These are phyloP conservation scores for Papiliotrema nemorosa DNA, from an alignment of 1,284 basidiomycete species.

Conservation along the genomic window DNA sequence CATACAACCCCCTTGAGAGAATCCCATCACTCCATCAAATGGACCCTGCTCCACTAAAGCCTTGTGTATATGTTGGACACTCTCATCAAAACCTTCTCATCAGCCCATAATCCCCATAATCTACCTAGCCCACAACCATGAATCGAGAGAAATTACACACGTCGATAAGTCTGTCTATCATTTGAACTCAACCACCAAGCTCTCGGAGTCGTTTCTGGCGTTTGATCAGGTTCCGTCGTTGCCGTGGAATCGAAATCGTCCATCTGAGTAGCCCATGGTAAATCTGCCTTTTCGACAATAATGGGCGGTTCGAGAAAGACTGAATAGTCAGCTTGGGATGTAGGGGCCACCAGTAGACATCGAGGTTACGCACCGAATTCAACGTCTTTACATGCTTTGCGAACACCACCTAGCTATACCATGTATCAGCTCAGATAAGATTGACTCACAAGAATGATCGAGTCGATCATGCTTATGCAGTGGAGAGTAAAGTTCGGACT, in stretches of 20 bases:
- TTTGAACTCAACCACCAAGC: slow-evolving; percentile 70
- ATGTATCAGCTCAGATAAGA: neutral
- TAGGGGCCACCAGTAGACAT: neutral
- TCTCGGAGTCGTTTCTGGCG: slow-evolving; percentile 63
- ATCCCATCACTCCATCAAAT: slow-evolving; percentile 70
- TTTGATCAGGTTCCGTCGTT: slow-evolving; percentile 50
- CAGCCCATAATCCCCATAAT: neutral
- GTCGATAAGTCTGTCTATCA: slow-evolving; percentile 51
- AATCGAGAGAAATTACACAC: slow-evolving; percentile 25
- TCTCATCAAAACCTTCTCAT: slow-evolving; percentile 60
- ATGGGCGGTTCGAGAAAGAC: slow-evolving; percentile 74
- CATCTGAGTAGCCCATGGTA: slow-evolving; percentile 54
- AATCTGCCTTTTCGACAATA: slow-evolving; percentile 66
- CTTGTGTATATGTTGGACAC: slow-evolving; percentile 50
- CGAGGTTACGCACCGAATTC: slow-evolving; percentile 55
- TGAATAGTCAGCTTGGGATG: slow-evolving; percentile 35
- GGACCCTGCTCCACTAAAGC: slow-evolving; percentile 48
- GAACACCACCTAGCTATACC: slow-evolving; percentile 28
- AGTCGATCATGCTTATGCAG: neutral
- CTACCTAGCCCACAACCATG: too few relatives aligned
- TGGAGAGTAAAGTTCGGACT: slow-evolving; percentile 31
- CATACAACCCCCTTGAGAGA: slow-evolving; percentile 79
- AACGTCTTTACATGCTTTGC: slow-evolving; percentile 53
- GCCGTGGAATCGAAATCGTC: slow-evolving; percentile 60
- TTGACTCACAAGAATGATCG: slow-evolving; percentile 1